Evolutionary conservation across 495 filamentous ascomycete genomes (phyloP).

Genomic region (Tuber umbilicatum): DNA sequence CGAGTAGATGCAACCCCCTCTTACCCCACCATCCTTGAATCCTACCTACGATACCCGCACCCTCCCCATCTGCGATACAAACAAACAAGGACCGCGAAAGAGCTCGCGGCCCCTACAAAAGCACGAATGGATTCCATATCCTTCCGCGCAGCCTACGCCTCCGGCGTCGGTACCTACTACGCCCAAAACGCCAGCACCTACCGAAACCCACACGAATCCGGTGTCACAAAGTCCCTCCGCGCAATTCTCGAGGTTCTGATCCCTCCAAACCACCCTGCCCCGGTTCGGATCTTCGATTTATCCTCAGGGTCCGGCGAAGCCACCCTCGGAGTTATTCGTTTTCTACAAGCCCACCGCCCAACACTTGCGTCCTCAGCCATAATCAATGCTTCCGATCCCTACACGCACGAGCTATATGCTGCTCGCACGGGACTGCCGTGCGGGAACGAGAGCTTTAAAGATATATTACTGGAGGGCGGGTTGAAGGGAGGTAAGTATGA

Average conservation of each 20-base stretch:
- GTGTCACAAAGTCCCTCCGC: slow-evolving; percentile 34
- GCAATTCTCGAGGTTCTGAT: slow-evolving; percentile 26
- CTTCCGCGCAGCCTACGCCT: slow-evolving; percentile 36
- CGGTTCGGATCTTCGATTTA: slow-evolving; percentile 26
- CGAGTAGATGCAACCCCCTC: neutral
- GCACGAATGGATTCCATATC: slow-evolving; percentile 33
- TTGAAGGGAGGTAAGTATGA: slow-evolving; percentile 17
- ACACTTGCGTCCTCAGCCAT: slow-evolving; percentile 1
- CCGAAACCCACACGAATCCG: slow-evolving; percentile 36
- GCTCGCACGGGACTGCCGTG: slow-evolving; percentile 25
- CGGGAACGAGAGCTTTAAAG: slow-evolving; percentile 26
- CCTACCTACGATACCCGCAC: neutral
- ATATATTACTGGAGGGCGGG: slow-evolving; percentile 26
- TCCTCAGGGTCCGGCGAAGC: slow-evolving; percentile 35
- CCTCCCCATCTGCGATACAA: neutral
- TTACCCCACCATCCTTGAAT: neutral
- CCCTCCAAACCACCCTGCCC: neutral
- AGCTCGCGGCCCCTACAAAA: neutral
- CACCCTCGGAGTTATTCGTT: slow-evolving; percentile 21
- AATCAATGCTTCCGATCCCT: slow-evolving; percentile 30
- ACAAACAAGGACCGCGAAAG: neutral
- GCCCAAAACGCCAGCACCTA: slow-evolving; percentile 25
- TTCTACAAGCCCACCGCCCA: slow-evolving; percentile 17
- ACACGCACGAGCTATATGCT: slow-evolving; percentile 29
- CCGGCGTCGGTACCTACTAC: slow-evolving; percentile 40